Evolutionary conservation across 2,329 filamentous ascomycete genomes (phyloP), one percentile per base, ranked within the genome.

Genomic region (Trichophyton verrucosum): DNA sequence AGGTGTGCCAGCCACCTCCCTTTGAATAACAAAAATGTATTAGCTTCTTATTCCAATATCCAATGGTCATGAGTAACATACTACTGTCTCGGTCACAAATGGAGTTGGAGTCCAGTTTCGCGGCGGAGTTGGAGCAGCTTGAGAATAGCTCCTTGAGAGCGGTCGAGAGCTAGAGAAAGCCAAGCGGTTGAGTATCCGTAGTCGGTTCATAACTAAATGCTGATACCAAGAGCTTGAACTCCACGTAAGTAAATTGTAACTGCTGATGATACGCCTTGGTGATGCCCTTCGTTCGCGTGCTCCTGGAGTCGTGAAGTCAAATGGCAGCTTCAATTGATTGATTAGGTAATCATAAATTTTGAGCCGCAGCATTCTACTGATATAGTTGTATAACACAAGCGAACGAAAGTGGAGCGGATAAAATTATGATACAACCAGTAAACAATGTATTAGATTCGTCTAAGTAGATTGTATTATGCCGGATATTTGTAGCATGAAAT

Each of bases 401-500:
- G 11, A 53, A 2, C 4, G 13, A 44, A 44, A 44, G 40, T 6
- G 6, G n/a, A n/a, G 6, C 17, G 15, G 1, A 44, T 8, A 44
- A 17, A 44, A 4, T n/a, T 44, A 17, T 44, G 40, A n/a, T 44
- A 44, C 8, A 44, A 44, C n/a, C n/a, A 17, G 40, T 53, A 7
- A 30, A n/a, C 3, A 2, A n/a, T 24, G 51, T 11, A 24, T 17
- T 24, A 20, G 46, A 11, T 13, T 30, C 11, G 1, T 24, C 40
- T 44, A 57, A 36, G n/a, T 40, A n/a, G 55, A 24, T 13, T 57
- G n/a, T 57, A 57, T 57, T 57, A 57, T 57, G 33, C 82, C 83
- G 0, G 89, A 89, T 76, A 96, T 87, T 69, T 89, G 85, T 70
- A 97, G 79, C 5, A 87, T 81, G 65, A 97, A 72, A 73, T 99